Evolutionary conservation across 2,329 filamentous ascomycete species (phyloP).

Genomic region (Venturia aucupariae): DNA sequence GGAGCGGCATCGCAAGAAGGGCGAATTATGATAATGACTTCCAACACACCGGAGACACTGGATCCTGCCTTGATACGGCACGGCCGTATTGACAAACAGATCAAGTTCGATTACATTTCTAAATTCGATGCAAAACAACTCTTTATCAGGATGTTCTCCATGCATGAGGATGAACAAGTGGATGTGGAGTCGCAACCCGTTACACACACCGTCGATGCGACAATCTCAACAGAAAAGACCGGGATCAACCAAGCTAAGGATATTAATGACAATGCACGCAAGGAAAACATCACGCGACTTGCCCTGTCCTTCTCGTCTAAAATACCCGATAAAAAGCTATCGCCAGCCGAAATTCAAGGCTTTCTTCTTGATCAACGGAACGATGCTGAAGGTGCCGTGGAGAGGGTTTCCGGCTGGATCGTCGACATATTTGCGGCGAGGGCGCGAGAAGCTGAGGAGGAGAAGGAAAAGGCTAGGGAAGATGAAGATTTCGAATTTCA

Average conservation of each 20-base stretch:
- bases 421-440: neutral
- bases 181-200: neutral
- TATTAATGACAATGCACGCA: too few species aligned
- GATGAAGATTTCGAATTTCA: neutral
- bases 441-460: neutral
- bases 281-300: conserved; percentile 18
- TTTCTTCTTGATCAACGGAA: conserved; percentile 9
- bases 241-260: too few species aligned
- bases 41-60: conserved; percentile 20
- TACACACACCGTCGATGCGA: neutral
- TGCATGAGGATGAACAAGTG: conserved; percentile 2
- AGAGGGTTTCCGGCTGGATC: neutral
- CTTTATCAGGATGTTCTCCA: conserved; percentile 26
- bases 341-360: conserved; percentile 23
- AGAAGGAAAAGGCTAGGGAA: neutral
- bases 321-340: conserved; percentile 22
- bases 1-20: conserved; percentile 19
- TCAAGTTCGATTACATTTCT: conserved; percentile 46
- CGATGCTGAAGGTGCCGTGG: neutral
- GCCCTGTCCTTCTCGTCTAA: conserved; percentile 22
- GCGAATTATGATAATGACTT: conserved; percentile 24
- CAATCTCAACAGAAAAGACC: neutral
- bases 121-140: conserved; percentile 33
- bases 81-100: conserved; percentile 59
- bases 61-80: conserved; percentile 33